Percentiles rank a stretch among this genome's conserved stretches.
These are phyloP conservation scores for Xylaria acuta DNA, from an alignment of 495 filamentous ascomycete species.

Conservation along the genomic window DNA sequence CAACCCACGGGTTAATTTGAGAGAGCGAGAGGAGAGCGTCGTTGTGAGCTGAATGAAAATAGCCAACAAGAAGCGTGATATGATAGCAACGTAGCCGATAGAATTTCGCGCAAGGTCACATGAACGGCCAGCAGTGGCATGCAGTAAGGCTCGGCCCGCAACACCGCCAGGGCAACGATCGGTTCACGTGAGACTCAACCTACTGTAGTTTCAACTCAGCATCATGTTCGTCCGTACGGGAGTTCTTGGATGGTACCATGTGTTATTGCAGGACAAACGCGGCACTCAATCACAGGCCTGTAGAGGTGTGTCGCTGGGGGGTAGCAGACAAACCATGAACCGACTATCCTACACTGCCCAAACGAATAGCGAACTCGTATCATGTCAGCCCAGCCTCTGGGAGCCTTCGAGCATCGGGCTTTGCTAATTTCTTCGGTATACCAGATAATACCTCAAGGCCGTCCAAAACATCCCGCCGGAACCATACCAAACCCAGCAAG, in stretches of 20 bases:
- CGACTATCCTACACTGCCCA: neutral
- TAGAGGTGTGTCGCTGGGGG: neutral
- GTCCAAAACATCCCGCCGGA: neutral
- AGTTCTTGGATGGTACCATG: neutral
- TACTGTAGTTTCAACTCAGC: neutral
- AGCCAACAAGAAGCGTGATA: neutral
- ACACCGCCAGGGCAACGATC: neutral
- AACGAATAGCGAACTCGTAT: neutral
- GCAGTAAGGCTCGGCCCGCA: neutral
- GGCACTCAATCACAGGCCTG: neutral
- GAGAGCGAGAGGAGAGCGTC: neutral
- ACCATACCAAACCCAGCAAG: neutral
- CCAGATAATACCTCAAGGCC: neutral
- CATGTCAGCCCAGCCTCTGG: neutral
- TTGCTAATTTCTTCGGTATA: neutral
- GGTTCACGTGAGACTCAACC: conserved; percentile 13
- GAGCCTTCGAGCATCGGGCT: neutral
- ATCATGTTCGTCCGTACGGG: conserved; percentile 1
- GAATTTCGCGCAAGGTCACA: conserved; percentile 13
- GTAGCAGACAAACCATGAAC: neutral
- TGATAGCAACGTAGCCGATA: conserved; percentile 14
- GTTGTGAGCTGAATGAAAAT: conserved; percentile 8
- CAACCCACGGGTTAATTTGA: neutral
- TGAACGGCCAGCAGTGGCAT: conserved; percentile 16
- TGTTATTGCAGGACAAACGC: conserved; percentile 1